phyloP scores from a whole-genome alignment of 306 rosid genomes.

The Dryas octopetala region DNA sequence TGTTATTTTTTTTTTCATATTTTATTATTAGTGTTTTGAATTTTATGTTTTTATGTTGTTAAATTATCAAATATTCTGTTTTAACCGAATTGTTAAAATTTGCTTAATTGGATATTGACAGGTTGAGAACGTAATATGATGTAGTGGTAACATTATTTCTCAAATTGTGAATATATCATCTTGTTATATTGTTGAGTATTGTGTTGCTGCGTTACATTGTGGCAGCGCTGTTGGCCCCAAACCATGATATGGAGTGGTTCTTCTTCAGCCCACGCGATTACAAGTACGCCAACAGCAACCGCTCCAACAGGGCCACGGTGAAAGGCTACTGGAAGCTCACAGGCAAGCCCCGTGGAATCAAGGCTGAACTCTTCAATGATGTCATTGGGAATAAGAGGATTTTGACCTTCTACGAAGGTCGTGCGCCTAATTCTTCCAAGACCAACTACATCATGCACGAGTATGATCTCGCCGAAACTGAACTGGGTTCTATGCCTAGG shows the following conservation, averaged over 20 bases:
- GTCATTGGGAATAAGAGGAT: constrained; percentile 53
- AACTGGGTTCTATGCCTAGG: neutral
- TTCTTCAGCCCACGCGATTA: constrained; percentile 41
- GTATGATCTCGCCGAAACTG: constrained; percentile 24
- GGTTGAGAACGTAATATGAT: no score
- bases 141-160: no score
- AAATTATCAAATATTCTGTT: no score
- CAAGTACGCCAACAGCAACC: constrained; percentile 36
- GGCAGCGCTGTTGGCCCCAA: neutral
- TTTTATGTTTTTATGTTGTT: no score
- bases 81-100: no score
- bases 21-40: no score
- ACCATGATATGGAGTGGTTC: constrained; percentile 43
- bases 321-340: neutral
- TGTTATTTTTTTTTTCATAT: no score
- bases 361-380: constrained; percentile 10
- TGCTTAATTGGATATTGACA: no score
- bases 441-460: constrained; percentile 61
- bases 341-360: constrained; percentile 37
- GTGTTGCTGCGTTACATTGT: no score
- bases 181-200: no score
- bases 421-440: constrained; percentile 17
- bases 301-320: constrained; percentile 38
- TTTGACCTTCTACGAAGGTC: constrained; percentile 45
- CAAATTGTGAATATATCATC: no score